Base-by-base conservation (phyloP, 2,329 filamentous ascomycete species). In the Exophiala phaeomuriformis region DNA sequence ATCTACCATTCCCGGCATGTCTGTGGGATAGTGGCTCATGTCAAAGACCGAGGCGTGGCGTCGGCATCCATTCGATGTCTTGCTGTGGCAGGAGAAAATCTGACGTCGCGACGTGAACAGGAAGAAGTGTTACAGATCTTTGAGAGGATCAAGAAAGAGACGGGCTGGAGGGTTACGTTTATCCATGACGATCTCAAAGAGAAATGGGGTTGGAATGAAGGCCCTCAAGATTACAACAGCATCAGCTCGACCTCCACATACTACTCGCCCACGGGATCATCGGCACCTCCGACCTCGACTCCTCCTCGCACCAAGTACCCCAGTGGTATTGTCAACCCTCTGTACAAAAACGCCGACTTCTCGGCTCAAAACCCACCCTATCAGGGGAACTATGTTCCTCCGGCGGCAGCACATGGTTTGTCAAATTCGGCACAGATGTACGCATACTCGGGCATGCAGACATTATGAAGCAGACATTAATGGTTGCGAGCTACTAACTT, bases 21-120 rank as follows among this genome's bases (percentile, higher is more conserved):
- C 28, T 96, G 90, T 66, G 91, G 91, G 9, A 94, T 97, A 57
- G 83, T 88, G 28, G 87, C 88, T 2, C 89, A 95, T 66, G 83
- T 85, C 48, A 87, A 90, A 64, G 89, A 95, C 66, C 78, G 79
- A 29, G 88, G 87, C 30, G 82, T 95, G 32, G 83, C 86, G 6
- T 86, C 82, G 47, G 83, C 95, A 6, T 88, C 88, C 2, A 81
- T 93, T 37, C 85, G 86, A 6, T 89, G 86, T 33, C 76, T 96
- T 4, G 83, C 84, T 37, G 85, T 93, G 51, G 88, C 88, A 1
- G 85, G 85, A 4, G 82, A 86, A 63, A 84, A 84, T 47, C 75
- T 97, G 3, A 81, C 79, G 0, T 77, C 82, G 49, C 76, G 77
- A 3, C 74, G 77, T 30, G 86, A 95, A 61, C 90, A 94, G 70